Evolutionary conservation across 495 filamentous ascomycete species (phyloP).

Genomic region (Hypoxylon lienhwacheense): DNA sequence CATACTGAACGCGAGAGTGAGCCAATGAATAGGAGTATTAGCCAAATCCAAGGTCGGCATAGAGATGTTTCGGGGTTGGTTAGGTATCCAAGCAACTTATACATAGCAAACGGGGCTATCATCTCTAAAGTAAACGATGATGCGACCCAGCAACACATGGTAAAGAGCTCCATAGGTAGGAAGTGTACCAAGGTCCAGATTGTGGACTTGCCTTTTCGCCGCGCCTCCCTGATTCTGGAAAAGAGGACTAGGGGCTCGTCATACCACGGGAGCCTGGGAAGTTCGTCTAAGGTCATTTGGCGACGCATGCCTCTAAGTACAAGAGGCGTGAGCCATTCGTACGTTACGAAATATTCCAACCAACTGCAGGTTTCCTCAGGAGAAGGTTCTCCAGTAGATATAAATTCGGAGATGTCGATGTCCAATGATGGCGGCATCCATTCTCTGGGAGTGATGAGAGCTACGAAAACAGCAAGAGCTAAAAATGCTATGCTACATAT

Average conservation of each 20-base stretch:
- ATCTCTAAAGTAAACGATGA: constrained; percentile 43
- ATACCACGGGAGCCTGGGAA: constrained; percentile 54
- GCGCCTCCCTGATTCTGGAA: constrained; percentile 42
- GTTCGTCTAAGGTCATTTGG: constrained; percentile 49
- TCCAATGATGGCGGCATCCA: constrained; percentile 44
- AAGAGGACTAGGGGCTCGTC: constrained; percentile 51
- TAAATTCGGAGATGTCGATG: constrained; percentile 30
- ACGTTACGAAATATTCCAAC: constrained; percentile 52
- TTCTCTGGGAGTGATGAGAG: constrained; percentile 41
- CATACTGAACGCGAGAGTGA: constrained; percentile 46
- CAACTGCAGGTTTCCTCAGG: constrained; percentile 55
- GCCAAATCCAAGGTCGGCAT: constrained; percentile 49
- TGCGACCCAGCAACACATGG: constrained; percentile 45
- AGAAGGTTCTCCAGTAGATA: constrained; percentile 38
- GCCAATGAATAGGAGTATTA: constrained; percentile 49
- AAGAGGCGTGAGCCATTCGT: constrained; percentile 53
- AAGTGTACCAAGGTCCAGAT: constrained; percentile 46
- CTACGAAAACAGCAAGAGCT: constrained; percentile 37
- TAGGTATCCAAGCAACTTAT: constrained; percentile 48
- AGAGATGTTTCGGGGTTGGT: constrained; percentile 38
- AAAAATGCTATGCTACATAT: constrained; percentile 35
- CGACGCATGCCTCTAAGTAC: constrained; percentile 48
- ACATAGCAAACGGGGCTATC: constrained; percentile 50
- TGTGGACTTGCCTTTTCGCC: constrained; percentile 45
- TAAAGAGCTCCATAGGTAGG: constrained; percentile 42